Evolutionary conservation across 2,329 filamentous ascomycete species (phyloP).

Genomic region (Leptographium wingfieldii): DNA sequence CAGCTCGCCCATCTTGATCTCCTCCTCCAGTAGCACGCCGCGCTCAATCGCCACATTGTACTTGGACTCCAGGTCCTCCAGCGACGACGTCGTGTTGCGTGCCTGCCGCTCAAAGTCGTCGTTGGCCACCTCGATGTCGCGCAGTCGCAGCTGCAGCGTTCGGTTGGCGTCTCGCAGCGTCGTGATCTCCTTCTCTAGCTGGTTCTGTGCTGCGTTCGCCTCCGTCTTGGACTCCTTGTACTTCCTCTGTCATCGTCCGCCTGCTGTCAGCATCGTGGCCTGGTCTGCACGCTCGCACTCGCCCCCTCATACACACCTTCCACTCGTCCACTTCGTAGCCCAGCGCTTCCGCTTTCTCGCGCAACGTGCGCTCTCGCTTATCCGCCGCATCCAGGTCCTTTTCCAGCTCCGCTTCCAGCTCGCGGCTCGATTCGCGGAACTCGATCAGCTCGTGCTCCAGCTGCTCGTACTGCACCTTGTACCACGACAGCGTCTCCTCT

Average conservation of each 20-base stretch:
- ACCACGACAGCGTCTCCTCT: constrained; percentile 78
- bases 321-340: constrained; percentile 92
- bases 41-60: constrained; percentile 92
- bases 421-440: constrained; percentile 86
- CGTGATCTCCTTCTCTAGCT: constrained; percentile 91
- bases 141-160: constrained; percentile 66
- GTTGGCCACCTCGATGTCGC: constrained; percentile 95
- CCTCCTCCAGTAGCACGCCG: constrained; percentile 86
- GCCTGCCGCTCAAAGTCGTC: constrained; percentile 97
- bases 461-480: constrained; percentile 91
- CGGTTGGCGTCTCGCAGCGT: constrained; percentile 74
- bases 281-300: neutral
- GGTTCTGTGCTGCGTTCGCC: constrained; percentile 70
- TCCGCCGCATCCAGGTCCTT: constrained; percentile 93
- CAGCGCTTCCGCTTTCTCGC: constrained; percentile 75
- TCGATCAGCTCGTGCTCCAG: constrained; percentile 84
- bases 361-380: constrained; percentile 74
- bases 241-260: constrained; percentile 52
- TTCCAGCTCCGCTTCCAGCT: constrained; percentile 87
- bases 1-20: constrained; percentile 81
- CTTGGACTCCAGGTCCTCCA: constrained; percentile 95
- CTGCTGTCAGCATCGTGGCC: no score
- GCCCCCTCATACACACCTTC: constrained; percentile 56
- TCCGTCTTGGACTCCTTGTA: constrained; percentile 91
- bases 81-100: constrained; percentile 84